A percentile compares a stretch with the other conserved stretches of the same genome.
These are phyloP conservation scores for Cyberlindnera subsufficiens DNA, from an alignment of 805 yeast species.

Conservation along the genomic window DNA sequence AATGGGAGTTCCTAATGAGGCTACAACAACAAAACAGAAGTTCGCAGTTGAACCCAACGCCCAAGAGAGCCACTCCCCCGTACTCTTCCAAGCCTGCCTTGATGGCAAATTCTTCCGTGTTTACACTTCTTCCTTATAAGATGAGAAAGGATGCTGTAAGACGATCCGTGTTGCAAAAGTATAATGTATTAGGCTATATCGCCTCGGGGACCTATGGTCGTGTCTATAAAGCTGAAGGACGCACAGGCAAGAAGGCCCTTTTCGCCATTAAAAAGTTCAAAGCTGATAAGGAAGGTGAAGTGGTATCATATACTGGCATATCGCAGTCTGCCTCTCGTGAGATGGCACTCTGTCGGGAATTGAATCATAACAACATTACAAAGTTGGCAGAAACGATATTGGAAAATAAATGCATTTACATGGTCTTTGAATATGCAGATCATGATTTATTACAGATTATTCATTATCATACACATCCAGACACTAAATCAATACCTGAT, in stretches of 20 bases:
- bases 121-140: conserved; percentile 54
- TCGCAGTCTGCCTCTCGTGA: conserved; percentile 96
- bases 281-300: conserved; percentile 87
- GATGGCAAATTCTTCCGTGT: conserved; percentile 49
- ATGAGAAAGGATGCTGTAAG: conserved; percentile 59
- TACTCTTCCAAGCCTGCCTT: conserved; percentile 32
- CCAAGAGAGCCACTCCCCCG: conserved; percentile 7
- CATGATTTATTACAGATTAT: conserved; percentile 92
- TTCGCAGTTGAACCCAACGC: conserved; percentile 2
- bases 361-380: conserved; percentile 74
- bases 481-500: conserved; percentile 51
- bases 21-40: conserved; percentile 14
- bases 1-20: conserved; percentile 18
- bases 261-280: conserved; percentile 93
- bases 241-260: conserved; percentile 22
- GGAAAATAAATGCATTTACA: conserved; percentile 84
- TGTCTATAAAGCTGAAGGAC: conserved; percentile 79
- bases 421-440: conserved; percentile 95
- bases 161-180: conserved; percentile 73
- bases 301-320: conserved; percentile 85
- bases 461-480: conserved; percentile 91
- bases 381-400: conserved; percentile 75
- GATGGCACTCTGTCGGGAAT: conserved; percentile 89
- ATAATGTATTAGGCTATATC: conserved; percentile 87
- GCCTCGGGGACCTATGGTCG: conserved; percentile 98